These are phyloP conservation scores for Musa schizocarpa DNA, from an alignment of 176 grass and related monocot genomes.

Conservation along the genomic window DNA sequence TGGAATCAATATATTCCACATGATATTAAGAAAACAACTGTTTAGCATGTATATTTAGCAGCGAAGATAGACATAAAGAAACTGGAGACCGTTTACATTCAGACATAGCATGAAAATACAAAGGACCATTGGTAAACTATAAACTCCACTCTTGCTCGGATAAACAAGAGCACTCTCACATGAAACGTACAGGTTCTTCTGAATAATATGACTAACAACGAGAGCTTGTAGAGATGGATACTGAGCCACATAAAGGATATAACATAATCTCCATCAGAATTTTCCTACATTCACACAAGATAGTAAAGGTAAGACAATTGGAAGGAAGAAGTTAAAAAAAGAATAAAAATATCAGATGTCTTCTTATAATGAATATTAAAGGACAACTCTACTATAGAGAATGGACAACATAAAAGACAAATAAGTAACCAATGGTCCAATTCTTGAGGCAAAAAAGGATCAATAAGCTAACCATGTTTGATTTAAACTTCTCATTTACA, in stretches of 20 bases:
- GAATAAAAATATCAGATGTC: not conserved
- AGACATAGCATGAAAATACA: not conserved
- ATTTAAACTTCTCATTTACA: too few species aligned
- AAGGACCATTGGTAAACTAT: not conserved
- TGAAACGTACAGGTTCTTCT: not conserved
- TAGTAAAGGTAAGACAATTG: not conserved
- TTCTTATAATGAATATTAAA: not conserved
- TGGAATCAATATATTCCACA: too few species aligned
- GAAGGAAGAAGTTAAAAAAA: not conserved
- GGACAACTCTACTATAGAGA: not conserved
- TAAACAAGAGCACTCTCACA: not conserved
- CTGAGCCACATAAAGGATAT: not conserved
- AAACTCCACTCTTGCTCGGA: not conserved
- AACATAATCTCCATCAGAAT: not conserved
- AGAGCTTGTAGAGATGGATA: not conserved
- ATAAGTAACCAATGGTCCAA: not conserved
- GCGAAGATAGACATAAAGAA: not conserved
- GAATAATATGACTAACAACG: not conserved
- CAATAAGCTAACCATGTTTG: too few species aligned
- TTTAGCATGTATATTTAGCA: too few species aligned
- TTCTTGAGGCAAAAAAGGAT: not conserved
- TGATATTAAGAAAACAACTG: too few species aligned
- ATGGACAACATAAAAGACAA: too few species aligned
- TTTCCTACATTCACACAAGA: not conserved
- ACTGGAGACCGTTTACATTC: not conserved